Evolutionary conservation across 2,329 filamentous ascomycete species (phyloP).

Genomic region (Emergomyces pasteurianus): DNA sequence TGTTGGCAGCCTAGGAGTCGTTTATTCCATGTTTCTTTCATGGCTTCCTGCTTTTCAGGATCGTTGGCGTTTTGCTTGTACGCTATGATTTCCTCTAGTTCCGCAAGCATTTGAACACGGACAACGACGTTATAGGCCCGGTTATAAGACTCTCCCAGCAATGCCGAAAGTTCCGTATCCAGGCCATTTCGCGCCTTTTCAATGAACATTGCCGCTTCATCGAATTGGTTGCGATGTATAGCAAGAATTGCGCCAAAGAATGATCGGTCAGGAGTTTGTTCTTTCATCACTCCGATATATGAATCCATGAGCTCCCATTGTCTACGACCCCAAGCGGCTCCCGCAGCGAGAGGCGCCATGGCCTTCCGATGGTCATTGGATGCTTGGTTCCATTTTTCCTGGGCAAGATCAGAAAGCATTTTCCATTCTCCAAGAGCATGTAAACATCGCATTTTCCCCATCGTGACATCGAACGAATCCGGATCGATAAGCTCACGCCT

Average conservation of each 20-base stretch:
- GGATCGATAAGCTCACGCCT: slow-evolving; percentile 65
- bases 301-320: slow-evolving; percentile 99
- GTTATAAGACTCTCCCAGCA: slow-evolving; percentile 98
- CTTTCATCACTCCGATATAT: slow-evolving; percentile 90
- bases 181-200: slow-evolving; percentile 85
- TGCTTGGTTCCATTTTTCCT: slow-evolving; percentile 89
- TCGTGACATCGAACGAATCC: slow-evolving; percentile 83
- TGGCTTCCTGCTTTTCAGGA: slow-evolving; percentile 73
- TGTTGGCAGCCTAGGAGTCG: slow-evolving; percentile 89
- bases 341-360: slow-evolving; percentile 87
- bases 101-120: slow-evolving; percentile 95
- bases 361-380: slow-evolving; percentile 74
- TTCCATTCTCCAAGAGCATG: slow-evolving; percentile 98
- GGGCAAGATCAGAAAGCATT: slow-evolving; percentile 71
- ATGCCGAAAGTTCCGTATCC: slow-evolving; percentile 86
- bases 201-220: slow-evolving; percentile 78
- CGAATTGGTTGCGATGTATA: slow-evolving; percentile 90
- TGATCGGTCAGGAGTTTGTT: slow-evolving; percentile 81
- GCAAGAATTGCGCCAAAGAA: slow-evolving; percentile 97
- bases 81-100: slow-evolving; percentile 92
- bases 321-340: slow-evolving; percentile 87
- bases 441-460: slow-evolving; percentile 98
- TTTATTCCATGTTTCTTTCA: slow-evolving; percentile 92
- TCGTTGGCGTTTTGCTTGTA: slow-evolving; percentile 85
- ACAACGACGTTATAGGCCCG: slow-evolving; percentile 97